A percentile compares a stretch with the other conserved stretches of the same genome.
These are phyloP conservation scores for Calonectria ilicicola DNA, from an alignment of 2,329 filamentous ascomycete genomes.

Conservation along the genomic window DNA sequence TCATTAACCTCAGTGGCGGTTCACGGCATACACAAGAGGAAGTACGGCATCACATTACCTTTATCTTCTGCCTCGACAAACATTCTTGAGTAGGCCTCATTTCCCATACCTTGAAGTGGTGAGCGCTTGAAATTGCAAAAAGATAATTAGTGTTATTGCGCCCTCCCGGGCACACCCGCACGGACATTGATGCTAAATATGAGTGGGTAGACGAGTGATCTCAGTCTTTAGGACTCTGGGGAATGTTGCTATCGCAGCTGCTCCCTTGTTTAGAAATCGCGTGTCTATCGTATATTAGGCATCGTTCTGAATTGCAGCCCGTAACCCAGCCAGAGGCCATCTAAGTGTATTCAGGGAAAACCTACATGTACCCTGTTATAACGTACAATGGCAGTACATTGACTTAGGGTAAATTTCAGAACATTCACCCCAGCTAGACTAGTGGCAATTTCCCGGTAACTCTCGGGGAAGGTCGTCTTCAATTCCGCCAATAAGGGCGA, in stretches of 20 bases:
- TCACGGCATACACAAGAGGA: neutral
- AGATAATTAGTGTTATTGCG: neutral
- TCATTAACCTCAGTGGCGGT: neutral
- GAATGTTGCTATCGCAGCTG: neutral
- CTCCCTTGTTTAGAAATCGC: neutral
- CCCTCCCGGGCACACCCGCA: too few species aligned
- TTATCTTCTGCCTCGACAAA: neutral
- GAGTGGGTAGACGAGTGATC: neutral
- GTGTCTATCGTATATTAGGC: neutral
- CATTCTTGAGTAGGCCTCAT: neutral
- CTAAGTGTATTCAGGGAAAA: neutral
- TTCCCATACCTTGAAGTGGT: neutral
- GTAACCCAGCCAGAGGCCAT: neutral
- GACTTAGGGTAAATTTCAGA: too few species aligned
- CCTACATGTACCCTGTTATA: neutral
- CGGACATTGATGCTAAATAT: neutral
- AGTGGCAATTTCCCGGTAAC: too few species aligned
- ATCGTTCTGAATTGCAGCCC: neutral
- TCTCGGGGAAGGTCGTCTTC: too few species aligned
- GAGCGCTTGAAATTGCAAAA: neutral
- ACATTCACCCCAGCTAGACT: too few species aligned
- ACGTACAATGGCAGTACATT: too few species aligned
- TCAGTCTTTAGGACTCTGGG: neutral
- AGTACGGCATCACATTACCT: neutral
- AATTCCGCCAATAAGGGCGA: too few species aligned